Evolutionary conservation across 768 basidiomycete species (phyloP), one percentile per base, ranked within the genome.

Genomic region (Gloeostereum incarnatum): DNA sequence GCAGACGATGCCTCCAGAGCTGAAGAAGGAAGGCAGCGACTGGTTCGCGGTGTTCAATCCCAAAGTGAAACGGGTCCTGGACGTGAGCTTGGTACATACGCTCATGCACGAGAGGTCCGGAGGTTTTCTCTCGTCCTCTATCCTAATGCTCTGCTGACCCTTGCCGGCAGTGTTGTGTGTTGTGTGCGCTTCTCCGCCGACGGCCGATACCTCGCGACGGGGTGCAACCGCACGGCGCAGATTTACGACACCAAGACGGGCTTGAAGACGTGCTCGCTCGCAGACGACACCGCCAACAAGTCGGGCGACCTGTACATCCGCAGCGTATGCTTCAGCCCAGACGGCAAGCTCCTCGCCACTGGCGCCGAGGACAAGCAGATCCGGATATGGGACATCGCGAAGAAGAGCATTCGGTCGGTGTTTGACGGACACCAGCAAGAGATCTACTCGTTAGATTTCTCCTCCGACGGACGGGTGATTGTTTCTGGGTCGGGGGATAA

Each of bases 291-390:
- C 16, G 69, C 72, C 11, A 66, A 61, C 8, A 74, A 76, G 48
- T 64, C 66, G 23, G 77, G 78, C 34, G 83, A 87, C 56, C 59
- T 87, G 45, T 87, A 97, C 59, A 94, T 71, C 42, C 88, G 93
- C 50, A 96, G 92, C 52, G 91, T 96, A 19, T 75, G 85, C 42
- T 94, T 96, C 62, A 94, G 90, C 36, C 86, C 89, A 10, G 92
- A 98, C 58, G 90, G 93, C 19, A 90, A 87, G 57, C 80, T 70
- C 44, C 74, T 97, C 22, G 94, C 94, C 21, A 97, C 94, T 3
- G 94, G 94, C 6, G 91, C 92, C 0, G 94, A 98, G 59, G 94
- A 98, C 62, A 76, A 84, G 42, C 80, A 84, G 53, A 90, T 98
- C 51, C 68, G 94, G 51, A 92, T 93, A 52, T 51, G 75, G 54